Percentiles rank a stretch among this genome's conserved stretches.
These are phyloP conservation scores for Aristolochia californica DNA, from an alignment of 164 flowering plant genomes.

Conservation along the genomic window DNA sequence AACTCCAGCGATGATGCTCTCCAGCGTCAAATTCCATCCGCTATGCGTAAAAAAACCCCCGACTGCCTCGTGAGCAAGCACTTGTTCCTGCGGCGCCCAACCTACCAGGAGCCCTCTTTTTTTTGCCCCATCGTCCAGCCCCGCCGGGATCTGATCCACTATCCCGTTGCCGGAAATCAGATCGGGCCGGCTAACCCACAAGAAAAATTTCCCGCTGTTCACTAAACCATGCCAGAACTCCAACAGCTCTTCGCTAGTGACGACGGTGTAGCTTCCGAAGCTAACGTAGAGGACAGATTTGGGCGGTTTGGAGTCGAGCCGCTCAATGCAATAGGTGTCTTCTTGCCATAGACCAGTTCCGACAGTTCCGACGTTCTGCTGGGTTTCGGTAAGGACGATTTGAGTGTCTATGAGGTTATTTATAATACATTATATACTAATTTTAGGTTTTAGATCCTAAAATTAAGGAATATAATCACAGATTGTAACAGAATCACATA, in stretches of 20 bases:
- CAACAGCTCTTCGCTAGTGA: slow-evolving; percentile 16
- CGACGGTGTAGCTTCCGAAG: slow-evolving; percentile 33
- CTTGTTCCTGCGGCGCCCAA: slow-evolving; percentile 25
- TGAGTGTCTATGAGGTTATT: slow-evolving; percentile 6
- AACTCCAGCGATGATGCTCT: slow-evolving; percentile 17
- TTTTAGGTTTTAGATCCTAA: no score
- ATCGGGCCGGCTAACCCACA: slow-evolving; percentile 42
- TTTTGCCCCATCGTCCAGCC: slow-evolving; percentile 13
- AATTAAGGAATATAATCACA: no score
- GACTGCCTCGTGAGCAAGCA: slow-evolving; percentile 18
- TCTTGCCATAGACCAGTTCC: slow-evolving; percentile 23
- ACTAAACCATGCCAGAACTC: slow-evolving; percentile 49
- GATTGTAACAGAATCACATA: no score
- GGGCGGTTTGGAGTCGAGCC: slow-evolving; percentile 34
- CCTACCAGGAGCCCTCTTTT: slow-evolving; percentile 21
- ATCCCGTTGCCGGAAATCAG: slow-evolving; percentile 5
- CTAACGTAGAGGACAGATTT: slow-evolving; percentile 52
- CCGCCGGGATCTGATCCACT: slow-evolving; percentile 10
- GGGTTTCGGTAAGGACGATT: slow-evolving; percentile 3
- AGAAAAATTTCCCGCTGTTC: slow-evolving; percentile 24
- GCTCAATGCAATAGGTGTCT: slow-evolving; percentile 35
- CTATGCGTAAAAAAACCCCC: slow-evolving; percentile 28
- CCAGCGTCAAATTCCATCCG: slow-evolving; percentile 26
- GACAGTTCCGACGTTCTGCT: slow-evolving; percentile 8
- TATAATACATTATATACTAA: no score